Conservation (phyloP, 139 green algal genomes). For the Microglena sp. region DNA sequence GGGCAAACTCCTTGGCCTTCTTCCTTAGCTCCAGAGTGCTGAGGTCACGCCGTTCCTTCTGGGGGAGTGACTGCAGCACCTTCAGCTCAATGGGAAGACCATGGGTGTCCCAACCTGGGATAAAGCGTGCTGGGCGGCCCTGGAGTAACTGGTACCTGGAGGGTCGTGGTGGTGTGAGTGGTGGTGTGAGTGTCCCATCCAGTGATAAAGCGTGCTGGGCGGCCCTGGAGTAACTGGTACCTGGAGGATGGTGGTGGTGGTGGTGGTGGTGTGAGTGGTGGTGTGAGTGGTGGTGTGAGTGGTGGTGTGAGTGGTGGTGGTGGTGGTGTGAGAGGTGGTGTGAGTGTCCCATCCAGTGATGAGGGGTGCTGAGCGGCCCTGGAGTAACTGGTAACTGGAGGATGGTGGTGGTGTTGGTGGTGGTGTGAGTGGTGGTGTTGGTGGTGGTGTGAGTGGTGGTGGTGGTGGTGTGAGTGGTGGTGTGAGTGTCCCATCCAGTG, state of each 20-base stretch:
- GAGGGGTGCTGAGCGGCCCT: no score
- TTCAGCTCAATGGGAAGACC: conserved; percentile 99
- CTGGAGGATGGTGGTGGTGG: no score
- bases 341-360: no score
- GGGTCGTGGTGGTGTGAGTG: conserved; percentile 50
- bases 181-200: conserved; percentile 96
- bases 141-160: conserved; percentile 56
- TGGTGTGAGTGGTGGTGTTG: no score
- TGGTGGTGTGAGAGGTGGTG: no score
- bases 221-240: conserved; percentile 53
- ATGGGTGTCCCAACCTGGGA: conserved; percentile 98
- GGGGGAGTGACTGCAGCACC: conserved; percentile 68
- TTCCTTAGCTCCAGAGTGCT: conserved; percentile 72
- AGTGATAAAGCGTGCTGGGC: conserved; percentile 67
- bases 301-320: no score
- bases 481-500: conserved; percentile 96
- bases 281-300: no score
- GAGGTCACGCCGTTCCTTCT: conserved; percentile 10
- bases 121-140: conserved; percentile 62
- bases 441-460: no score
- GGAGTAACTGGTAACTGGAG: conserved; percentile 61
- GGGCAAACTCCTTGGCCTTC: conserved; percentile 81
- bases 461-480: no score
- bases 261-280: no score
- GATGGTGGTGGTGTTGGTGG: no score